phyloP scores from a whole-genome alignment of 2,329 filamentous ascomycete species.

The Acephala macrosclerotiorum region DNA sequence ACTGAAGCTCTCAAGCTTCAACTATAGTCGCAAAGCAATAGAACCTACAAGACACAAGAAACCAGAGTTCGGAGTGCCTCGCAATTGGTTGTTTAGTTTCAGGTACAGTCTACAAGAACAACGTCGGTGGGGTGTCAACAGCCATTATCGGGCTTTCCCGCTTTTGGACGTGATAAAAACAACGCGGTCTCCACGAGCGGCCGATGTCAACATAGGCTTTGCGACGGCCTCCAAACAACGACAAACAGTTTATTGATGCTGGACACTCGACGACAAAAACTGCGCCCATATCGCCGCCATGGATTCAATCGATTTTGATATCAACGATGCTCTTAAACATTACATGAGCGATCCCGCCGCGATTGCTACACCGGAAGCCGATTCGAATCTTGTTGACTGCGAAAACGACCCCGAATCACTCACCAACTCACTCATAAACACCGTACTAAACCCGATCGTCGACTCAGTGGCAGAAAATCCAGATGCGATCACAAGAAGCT shows the following conservation, averaged over 20 bases:
- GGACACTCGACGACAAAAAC: conserved; percentile 22
- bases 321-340: conserved; percentile 94
- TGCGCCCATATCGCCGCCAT: conserved; percentile 51
- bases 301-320: conserved; percentile 87
- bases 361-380: conserved; percentile 86
- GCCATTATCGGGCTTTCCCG: conserved; percentile 20
- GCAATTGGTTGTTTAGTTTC: conserved; percentile 35
- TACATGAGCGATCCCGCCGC: conserved; percentile 92
- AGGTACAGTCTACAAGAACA: conserved; percentile 25
- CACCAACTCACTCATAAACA: conserved; percentile 80
- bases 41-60: conserved; percentile 19
- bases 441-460: conserved; percentile 87
- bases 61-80: conserved; percentile 12
- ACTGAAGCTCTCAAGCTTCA: conserved; percentile 18
- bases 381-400: conserved; percentile 83
- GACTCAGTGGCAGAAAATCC: conserved; percentile 92
- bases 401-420: conserved; percentile 86
- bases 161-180: conserved; percentile 32
- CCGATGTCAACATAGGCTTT: conserved; percentile 31
- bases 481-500: conserved; percentile 81
- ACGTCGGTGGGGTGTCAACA: conserved; percentile 28
- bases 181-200: conserved; percentile 24
- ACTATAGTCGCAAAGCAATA: conserved; percentile 20
- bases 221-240: conserved; percentile 39
- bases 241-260: conserved; percentile 37